Base-by-base conservation (phyloP, 2,329 filamentous ascomycete genomes). In the Fusarium sp. region DNA sequence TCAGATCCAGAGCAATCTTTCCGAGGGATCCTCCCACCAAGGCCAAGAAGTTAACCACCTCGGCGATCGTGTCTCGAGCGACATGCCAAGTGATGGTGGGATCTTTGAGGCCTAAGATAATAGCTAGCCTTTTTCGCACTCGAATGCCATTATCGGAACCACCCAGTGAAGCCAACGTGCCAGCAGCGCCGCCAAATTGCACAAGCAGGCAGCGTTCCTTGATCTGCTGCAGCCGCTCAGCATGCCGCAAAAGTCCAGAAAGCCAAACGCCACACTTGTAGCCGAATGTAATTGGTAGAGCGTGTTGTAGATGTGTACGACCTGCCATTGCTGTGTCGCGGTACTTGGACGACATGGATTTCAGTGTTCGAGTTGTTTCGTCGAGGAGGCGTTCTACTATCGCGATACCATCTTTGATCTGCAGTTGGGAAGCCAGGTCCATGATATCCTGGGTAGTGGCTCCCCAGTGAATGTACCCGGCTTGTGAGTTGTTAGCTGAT, bases 391-490 rank as follows among this genome's bases (percentile, higher is more conserved):
- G 73, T 66, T 85, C 81, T 16, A 88, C 79, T 28, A 87, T 81
- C 5, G 76, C 74, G 15, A 88, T 74, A 0, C 85, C 85, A 16
- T 80, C 67, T 49, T 85, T 83, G 76, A 87, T 85, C 68, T 88
- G 86, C 18, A 88, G 72, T 11, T 86, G 78, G 21, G 82, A 84
- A 18, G 48, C 48, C 5, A 83, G 76, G 69, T 88, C 86, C 85
- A 88, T 88, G 65, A 88, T 87, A 67, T 88, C 86, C 69, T 88
- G 86, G 2, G 86, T 88, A 0, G 86, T 88, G 3, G 85, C 85
- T n/a, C 86, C 86, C 85, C 86, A 88, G 12, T 54, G 48, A 8
- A 52, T 52, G 16, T 42, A 52, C n/a, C 48, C 48, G 15, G 48
- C 48, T 52, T 52, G 18, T 42, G 4, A 18, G 3, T 20, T 42